Conservation (phyloP, 441 rosid species). For the Pelargonium fulgidum region DNA sequence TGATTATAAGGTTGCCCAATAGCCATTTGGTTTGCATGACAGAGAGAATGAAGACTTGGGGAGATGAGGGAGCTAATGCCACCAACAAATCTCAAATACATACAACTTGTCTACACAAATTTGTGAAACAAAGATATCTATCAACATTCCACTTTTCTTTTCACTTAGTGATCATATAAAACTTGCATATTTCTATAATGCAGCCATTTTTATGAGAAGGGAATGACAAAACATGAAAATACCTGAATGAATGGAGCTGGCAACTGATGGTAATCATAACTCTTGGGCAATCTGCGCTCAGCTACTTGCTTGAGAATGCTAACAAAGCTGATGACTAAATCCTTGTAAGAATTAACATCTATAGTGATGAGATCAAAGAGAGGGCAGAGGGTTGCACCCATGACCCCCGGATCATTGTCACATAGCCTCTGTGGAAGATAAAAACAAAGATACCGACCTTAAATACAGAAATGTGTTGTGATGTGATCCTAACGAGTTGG, state of each 20-base stretch:
- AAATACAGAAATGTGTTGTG: no score
- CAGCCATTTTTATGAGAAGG: not conserved
- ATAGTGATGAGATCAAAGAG: conserved; percentile 67
- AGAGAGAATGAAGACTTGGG: no score
- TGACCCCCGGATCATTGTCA: conserved; percentile 94
- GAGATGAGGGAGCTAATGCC: no score
- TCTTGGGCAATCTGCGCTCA: conserved; percentile 80
- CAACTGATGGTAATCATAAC: conserved; percentile 87
- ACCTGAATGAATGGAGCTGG: conserved; percentile 99
- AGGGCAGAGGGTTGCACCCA: conserved; percentile 96
- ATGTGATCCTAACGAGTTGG: no score
- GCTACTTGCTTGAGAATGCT: conserved; percentile 92
- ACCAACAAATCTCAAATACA: no score
- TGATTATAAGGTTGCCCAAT: no score
- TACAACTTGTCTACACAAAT: not conserved
- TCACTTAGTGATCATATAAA: not conserved
- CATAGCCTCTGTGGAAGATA: conserved; percentile 54
- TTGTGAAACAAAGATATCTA: not conserved
- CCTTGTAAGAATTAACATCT: conserved; percentile 72
- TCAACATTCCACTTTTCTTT: not conserved
- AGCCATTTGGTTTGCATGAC: no score
- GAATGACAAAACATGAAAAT: conserved; percentile 6
- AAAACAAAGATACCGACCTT: not conserved
- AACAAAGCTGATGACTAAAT: conserved; percentile 80
- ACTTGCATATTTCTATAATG: not conserved